Conservation (phyloP, 441 rosid species). For the Erodium texanum region DNA sequence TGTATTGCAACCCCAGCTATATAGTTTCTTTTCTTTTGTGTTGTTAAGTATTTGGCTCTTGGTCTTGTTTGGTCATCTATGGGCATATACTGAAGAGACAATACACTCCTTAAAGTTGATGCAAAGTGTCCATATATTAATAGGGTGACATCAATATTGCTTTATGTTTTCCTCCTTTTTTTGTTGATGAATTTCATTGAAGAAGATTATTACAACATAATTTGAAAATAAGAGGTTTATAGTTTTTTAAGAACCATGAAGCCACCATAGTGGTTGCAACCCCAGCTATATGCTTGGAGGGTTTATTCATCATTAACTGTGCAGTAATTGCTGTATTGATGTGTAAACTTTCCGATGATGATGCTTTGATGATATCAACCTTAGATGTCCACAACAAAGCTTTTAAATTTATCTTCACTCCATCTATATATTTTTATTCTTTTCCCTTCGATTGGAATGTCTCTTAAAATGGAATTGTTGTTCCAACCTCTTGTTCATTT, state of each 20-base stretch:
- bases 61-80: background rate
- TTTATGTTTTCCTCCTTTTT: background rate
- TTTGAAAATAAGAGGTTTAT: too few species aligned
- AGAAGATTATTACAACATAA: background rate
- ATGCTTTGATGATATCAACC: background rate
- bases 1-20: background rate
- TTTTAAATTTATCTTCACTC: background rate
- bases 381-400: background rate
- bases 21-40: background rate
- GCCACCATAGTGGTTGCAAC: background rate
- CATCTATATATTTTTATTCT: background rate
- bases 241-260: background rate
- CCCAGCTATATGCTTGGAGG: slow-evolving; percentile 5
- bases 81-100: background rate
- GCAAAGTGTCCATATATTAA: background rate
- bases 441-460: background rate
- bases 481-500: background rate
- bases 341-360: background rate
- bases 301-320: slow-evolving; percentile 4
- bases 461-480: background rate
- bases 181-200: background rate
- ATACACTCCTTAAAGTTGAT: background rate
- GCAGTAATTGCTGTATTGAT: background rate
- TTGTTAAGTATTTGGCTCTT: background rate
- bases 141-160: background rate